Evolutionary conservation across 2,329 filamentous ascomycete genomes (phyloP).

Genomic region (Arthrobotrys megalospora): DNA sequence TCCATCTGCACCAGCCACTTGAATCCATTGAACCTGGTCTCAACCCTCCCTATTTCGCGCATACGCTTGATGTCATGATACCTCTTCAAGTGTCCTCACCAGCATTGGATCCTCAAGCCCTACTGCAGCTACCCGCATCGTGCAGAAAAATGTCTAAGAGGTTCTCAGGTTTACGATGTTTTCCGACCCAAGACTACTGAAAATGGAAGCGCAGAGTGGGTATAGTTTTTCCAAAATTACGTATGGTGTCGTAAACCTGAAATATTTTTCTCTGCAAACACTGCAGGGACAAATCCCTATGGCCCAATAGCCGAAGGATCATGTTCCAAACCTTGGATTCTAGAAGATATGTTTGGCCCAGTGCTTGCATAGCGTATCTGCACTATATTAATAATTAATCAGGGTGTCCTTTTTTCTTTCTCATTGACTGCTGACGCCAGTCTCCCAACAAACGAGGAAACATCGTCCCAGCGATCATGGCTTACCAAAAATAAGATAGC

Average conservation of each 20-base stretch:
- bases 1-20: slow-evolving; percentile 37
- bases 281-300: not conserved
- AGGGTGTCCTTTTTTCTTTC: not conserved
- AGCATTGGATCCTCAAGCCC: slow-evolving; percentile 46
- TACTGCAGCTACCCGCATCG: slow-evolving; percentile 53
- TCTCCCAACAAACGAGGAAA: not conserved
- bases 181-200: not conserved
- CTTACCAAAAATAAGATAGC: slow-evolving; percentile 8
- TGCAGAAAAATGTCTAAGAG: slow-evolving; percentile 36
- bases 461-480: slow-evolving; percentile 8
- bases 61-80: slow-evolving; percentile 56
- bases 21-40: not conserved
- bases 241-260: slow-evolving; percentile 15
- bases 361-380: slow-evolving; percentile 11
- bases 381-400: not conserved
- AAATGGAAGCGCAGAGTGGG: not conserved
- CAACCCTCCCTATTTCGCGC: slow-evolving; percentile 21
- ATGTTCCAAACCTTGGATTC: slow-evolving; percentile 2
- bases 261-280: not conserved
- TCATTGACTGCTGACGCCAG: slow-evolving; percentile 23
- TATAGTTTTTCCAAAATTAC: slow-evolving; percentile 4
- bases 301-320: not conserved
- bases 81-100: slow-evolving; percentile 5
- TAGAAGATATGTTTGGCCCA: not conserved
- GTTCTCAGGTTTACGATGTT: slow-evolving; percentile 25